Conservation (phyloP, 345 rosid species). For the Noccaea bulbosa region DNA sequence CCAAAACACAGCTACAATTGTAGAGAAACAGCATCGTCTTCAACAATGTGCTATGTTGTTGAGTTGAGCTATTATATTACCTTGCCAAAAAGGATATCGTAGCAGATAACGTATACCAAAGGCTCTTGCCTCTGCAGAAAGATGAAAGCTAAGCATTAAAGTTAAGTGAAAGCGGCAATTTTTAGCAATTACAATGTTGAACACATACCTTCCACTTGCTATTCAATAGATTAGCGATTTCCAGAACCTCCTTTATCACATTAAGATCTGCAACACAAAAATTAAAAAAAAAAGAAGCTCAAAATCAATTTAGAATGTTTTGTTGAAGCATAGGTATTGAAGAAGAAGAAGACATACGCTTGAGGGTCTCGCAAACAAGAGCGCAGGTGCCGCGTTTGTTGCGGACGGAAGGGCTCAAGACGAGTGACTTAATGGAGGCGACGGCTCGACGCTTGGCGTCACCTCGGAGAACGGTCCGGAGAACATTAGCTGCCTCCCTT, state of each 20-base stretch:
- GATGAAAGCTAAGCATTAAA: not conserved
- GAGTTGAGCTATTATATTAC: slow-evolving; percentile 41
- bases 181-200: not conserved
- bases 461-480: slow-evolving; percentile 72
- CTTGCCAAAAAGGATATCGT: slow-evolving; percentile 82
- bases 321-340: not conserved
- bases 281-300: not conserved
- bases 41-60: not conserved
- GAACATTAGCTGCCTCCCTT: slow-evolving; percentile 86
- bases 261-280: slow-evolving; percentile 59
- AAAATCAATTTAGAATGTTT: no score
- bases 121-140: slow-evolving; percentile 71
- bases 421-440: slow-evolving; percentile 80
- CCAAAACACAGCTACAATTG: not conserved
- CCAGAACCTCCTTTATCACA: slow-evolving; percentile 73
- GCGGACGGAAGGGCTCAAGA: slow-evolving; percentile 71
- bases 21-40: not conserved
- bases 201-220: slow-evolving; percentile 76
- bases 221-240: slow-evolving; percentile 57
- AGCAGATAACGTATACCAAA: slow-evolving; percentile 66
- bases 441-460: slow-evolving; percentile 79
- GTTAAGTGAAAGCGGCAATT: slow-evolving; percentile 8
- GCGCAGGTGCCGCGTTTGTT: slow-evolving; percentile 92
- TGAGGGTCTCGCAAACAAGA: slow-evolving; percentile 94
- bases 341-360: slow-evolving; percentile 49